Conservation (phyloP, 352 stramenopile species). For the Phytophthora idaei region DNA sequence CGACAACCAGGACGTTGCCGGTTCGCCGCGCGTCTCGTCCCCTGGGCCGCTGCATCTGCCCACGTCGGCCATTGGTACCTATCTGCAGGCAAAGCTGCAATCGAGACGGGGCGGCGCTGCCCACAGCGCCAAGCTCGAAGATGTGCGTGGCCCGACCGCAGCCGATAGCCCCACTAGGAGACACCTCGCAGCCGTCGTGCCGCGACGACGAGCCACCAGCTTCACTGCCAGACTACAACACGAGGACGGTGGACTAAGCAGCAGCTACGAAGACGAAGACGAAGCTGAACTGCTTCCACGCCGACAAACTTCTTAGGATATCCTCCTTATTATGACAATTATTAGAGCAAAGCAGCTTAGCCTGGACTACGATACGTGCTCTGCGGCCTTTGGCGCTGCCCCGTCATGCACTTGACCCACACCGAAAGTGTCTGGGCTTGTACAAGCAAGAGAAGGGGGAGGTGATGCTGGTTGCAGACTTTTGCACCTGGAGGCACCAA, state of each 20-base stretch:
- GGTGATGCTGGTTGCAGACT: conserved; percentile 19
- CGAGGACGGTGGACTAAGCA: background rate
- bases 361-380: conserved; percentile 1
- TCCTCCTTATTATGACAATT: conserved; percentile 4
- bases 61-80: conserved; percentile 58
- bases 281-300: conserved; percentile 18
- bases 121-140: conserved; percentile 52
- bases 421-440: conserved; percentile 39
- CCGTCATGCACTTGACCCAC: conserved; percentile 13
- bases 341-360: conserved; percentile 18
- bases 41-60: conserved; percentile 53
- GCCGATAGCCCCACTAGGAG: conserved; percentile 25
- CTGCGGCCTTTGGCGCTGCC: conserved; percentile 19
- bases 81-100: conserved; percentile 57
- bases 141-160: conserved; percentile 45
- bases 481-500: conserved; percentile 30
- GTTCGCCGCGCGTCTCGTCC: conserved; percentile 21
- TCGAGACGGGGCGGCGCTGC: conserved; percentile 37
- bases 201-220: conserved; percentile 31
- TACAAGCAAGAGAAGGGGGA: conserved; percentile 38
- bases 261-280: conserved; percentile 22
- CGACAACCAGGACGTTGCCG: conserved; percentile 24
- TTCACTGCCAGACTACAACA: conserved; percentile 29
- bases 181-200: conserved; percentile 24
- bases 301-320: conserved; percentile 22